Evolutionary conservation across 192 early-diverging fungal genomes (phyloP).

Genomic region (Backusella parvicylindrica): DNA sequence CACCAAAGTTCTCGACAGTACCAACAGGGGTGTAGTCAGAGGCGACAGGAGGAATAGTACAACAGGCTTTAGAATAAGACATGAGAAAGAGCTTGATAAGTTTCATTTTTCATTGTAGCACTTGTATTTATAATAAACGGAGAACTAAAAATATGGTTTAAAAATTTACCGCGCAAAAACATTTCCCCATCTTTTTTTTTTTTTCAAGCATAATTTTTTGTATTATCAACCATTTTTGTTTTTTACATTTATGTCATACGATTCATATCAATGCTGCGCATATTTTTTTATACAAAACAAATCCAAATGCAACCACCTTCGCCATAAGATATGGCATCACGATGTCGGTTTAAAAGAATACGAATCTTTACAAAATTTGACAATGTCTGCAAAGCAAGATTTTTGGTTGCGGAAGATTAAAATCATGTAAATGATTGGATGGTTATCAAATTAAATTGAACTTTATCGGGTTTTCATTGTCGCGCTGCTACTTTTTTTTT

Average conservation of each 20-base stretch:
- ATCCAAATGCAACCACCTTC: neutral
- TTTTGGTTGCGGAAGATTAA: neutral
- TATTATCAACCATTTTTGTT: no score
- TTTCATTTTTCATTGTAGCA: neutral
- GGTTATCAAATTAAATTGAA: neutral
- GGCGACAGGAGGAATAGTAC: slow-evolving; percentile 21
- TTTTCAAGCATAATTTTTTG: no score
- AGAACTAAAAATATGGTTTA: neutral
- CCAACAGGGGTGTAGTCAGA: slow-evolving; percentile 30
- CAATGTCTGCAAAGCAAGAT: neutral
- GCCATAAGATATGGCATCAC: neutral
- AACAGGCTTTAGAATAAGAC: slow-evolving; percentile 29
- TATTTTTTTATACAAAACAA: neutral
- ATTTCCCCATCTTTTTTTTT: no score
- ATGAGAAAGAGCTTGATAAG: neutral
- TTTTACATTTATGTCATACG: no score
- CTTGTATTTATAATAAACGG: neutral
- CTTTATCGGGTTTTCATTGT: neutral
- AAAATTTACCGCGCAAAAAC: slow-evolving; percentile 1
- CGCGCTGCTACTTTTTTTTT: neutral
- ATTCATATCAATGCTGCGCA: no score
- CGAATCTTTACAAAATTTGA: neutral
- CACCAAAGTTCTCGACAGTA: slow-evolving; percentile 15
- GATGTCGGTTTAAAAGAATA: neutral
- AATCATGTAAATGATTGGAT: neutral